A percentile compares a stretch with the other conserved stretches of the same genome.
Conservation (phyloP, 1,284 basidiomycete species). For the Cryptococcus hybrid region DNA sequence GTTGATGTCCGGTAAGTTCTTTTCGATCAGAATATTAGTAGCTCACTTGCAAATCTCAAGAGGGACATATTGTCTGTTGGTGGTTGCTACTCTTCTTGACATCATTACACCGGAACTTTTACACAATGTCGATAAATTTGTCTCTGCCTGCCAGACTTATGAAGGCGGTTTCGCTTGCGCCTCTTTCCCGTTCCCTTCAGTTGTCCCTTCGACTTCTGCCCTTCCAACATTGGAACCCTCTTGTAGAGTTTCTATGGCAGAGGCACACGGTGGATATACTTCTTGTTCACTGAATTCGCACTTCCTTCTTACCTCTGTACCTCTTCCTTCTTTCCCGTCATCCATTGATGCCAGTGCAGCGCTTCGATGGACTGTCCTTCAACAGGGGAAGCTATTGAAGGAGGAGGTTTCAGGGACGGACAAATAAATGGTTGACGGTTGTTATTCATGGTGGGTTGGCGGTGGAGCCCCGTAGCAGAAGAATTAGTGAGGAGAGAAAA, state of each 20-base stretch:
- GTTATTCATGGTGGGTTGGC: slow-evolving; percentile 98
- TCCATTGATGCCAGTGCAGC: slow-evolving; percentile 63
- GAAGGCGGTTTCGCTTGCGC: slow-evolving; percentile 93
- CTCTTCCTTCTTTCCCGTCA: slow-evolving; percentile 39
- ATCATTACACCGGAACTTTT: slow-evolving; percentile 86
- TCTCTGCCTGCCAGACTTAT: slow-evolving; percentile 81
- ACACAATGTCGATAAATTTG: slow-evolving; percentile 52
- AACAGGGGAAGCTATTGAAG: slow-evolving; percentile 85
- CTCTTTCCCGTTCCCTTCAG: slow-evolving; percentile 52
- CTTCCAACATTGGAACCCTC: slow-evolving; percentile 48
- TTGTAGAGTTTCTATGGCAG: slow-evolving; percentile 65
- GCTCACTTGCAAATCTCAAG: slow-evolving; percentile 46
- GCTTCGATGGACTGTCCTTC: slow-evolving; percentile 76
- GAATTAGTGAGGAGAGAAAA: slow-evolving; percentile 54
- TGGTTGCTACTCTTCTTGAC: slow-evolving; percentile 68
- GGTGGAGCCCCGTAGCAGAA: slow-evolving; percentile 80
- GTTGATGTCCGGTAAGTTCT: slow-evolving; percentile 79
- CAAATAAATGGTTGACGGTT: slow-evolving; percentile 98
- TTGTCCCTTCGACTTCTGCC: slow-evolving; percentile 6
- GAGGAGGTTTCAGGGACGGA: slow-evolving; percentile 92
- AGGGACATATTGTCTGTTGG: slow-evolving; percentile 72
- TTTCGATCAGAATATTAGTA: background rate
- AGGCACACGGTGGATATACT: slow-evolving; percentile 97
- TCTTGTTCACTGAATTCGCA: slow-evolving; percentile 87
- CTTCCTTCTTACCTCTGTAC: slow-evolving; percentile 60